phyloP scores from a whole-genome alignment of 2,329 filamentous ascomycete species.

The Aulographum hederae region DNA sequence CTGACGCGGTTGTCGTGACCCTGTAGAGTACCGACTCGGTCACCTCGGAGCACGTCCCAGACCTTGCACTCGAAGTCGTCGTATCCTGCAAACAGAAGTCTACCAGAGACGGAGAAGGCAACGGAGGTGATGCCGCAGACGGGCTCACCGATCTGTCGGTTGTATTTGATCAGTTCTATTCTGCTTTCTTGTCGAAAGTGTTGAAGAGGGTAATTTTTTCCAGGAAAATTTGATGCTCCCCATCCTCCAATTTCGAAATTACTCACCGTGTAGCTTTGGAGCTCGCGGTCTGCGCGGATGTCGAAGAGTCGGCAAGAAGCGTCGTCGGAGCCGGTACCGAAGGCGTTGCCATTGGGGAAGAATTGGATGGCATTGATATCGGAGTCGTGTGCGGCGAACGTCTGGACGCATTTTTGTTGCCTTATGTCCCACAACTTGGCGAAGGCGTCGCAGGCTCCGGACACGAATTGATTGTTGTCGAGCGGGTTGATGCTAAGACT shows the following conservation, averaged over 20 bases:
- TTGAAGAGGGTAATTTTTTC: neutral
- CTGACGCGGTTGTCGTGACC: conserved; percentile 98
- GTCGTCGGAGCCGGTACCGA: conserved; percentile 94
- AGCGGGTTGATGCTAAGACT: conserved; percentile 98
- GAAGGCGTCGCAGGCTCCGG: conserved; percentile 96
- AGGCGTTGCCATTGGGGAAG: conserved; percentile 96
- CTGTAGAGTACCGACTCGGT: conserved; percentile 90
- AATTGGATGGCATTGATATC: conserved; percentile 99
- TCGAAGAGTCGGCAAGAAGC: conserved; percentile 95
- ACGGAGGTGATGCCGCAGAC: conserved; percentile 97
- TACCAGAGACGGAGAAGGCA: conserved; percentile 89
- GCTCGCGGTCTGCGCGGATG: conserved; percentile 78
- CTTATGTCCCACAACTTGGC: conserved; percentile 98
- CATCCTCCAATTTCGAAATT: neutral
- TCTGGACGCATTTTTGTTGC: conserved; percentile 94
- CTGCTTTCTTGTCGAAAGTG: neutral
- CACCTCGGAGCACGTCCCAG: conserved; percentile 91
- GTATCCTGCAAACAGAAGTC: conserved; percentile 89
- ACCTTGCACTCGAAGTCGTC: conserved; percentile 99
- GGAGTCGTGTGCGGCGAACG: conserved; percentile 93
- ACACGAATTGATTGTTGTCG: conserved; percentile 98
- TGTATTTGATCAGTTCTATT: neutral
- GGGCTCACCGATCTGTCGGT: conserved; percentile 80
- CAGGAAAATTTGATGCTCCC: conserved; percentile 2
- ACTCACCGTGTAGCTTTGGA: conserved; percentile 48